Evolutionary conservation across 1,139 yeast species (phyloP), one percentile per base, ranked within the genome.

Genomic region (Suhomyces yuchorum): DNA sequence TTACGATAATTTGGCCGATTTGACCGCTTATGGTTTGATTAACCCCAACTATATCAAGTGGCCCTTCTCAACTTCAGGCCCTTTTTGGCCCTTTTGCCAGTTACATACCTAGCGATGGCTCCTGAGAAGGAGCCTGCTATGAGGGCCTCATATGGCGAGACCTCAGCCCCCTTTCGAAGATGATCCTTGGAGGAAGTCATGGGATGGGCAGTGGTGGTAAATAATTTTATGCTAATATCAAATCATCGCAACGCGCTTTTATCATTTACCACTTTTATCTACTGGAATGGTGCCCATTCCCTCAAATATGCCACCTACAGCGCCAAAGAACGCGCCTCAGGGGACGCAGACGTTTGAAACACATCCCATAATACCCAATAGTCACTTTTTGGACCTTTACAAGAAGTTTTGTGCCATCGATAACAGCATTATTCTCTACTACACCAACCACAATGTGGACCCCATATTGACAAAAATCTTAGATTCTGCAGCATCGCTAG

Each of bases 111-210:
- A 9, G 88, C 82, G 0, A 79, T 66, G 2, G 88, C 78, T 0
- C 96, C 96, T 0, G 96, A 84, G 0, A 79, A 57, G 0, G 87
- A 82, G 0, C 96, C 96, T 0, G 95, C 88, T 1, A 84, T 45
- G 2, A 82, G 56, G n/a, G 80, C 68, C 54, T 74, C 71, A 28
- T 56, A 47, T 0, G 82, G 66, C 1, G 78, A 56, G 0, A 80
- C 84, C 8, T 70, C 59, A 5, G 78, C 68, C 2, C 85, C 87
- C 54, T 73, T 74, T 43, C 72, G 65, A 36, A 83, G 69, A 57
- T 81, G 85, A 60, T 83, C 85, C 39, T 66, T 40, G 15, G 47
- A 28, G 3, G 32, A n/a, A 8, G 34, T 6, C 34, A 30, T 14
- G 18, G 14, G 34, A 30, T 8, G 34, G 34, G 6, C 18, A 9